These are phyloP conservation scores for Aureobasidium sp. DNA, from an alignment of 2,329 filamentous ascomycete genomes.

Conservation along the genomic window DNA sequence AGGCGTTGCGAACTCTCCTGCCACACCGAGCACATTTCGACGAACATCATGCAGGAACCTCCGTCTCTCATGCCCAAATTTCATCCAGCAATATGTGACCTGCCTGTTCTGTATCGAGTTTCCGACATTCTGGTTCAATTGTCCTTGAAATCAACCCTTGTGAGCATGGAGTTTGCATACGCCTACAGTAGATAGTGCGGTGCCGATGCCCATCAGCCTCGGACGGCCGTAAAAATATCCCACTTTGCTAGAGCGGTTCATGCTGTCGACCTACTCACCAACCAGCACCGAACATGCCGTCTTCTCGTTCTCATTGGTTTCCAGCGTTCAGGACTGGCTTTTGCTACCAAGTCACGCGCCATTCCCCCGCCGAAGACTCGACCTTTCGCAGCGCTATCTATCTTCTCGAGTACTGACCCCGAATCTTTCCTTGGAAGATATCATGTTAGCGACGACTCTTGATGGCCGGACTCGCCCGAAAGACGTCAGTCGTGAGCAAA, in stretches of 20 bases:
- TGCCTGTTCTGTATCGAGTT: background rate
- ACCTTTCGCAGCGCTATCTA: background rate
- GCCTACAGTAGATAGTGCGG: background rate
- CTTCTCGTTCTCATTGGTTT: constrained; percentile 9
- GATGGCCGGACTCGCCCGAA: background rate
- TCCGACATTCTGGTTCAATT: background rate
- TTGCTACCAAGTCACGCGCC: constrained; percentile 2
- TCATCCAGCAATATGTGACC: background rate
- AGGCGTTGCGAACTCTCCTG: background rate
- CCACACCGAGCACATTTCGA: background rate
- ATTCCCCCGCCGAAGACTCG: background rate
- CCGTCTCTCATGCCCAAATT: background rate
- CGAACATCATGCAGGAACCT: constrained; percentile 6
- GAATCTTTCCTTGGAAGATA: background rate
- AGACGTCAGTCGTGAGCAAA: background rate
- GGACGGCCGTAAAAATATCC: background rate
- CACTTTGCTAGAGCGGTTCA: background rate
- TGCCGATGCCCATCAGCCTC: background rate
- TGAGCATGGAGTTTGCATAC: background rate
- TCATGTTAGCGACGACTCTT: background rate
- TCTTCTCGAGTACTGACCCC: background rate
- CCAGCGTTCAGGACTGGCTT: background rate
- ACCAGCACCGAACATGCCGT: background rate
- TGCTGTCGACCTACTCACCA: background rate
- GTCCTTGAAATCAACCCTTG: background rate